These are phyloP conservation scores for Diaporthe sp. DNA, from an alignment of 2,329 filamentous ascomycete species.

Conservation along the genomic window DNA sequence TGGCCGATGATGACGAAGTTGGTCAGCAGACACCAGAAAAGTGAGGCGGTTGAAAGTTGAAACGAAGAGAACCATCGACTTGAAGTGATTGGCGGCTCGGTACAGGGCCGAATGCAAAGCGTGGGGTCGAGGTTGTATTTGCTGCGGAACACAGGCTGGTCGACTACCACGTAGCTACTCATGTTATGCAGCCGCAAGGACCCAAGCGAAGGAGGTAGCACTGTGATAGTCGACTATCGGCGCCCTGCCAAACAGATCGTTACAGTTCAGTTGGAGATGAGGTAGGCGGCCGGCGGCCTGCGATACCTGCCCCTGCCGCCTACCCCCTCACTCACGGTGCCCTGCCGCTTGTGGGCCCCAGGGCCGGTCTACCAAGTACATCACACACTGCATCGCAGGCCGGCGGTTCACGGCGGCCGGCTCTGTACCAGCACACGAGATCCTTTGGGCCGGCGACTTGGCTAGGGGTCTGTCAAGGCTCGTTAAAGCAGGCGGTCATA, in stretches of 20 bases:
- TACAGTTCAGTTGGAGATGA: constrained; percentile 14
- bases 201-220: constrained; percentile 24
- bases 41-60: constrained; percentile 36
- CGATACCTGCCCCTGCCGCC: not conserved
- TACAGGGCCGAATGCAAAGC: constrained; percentile 25
- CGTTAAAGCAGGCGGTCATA: not conserved
- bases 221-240: constrained; percentile 8
- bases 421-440: not conserved
- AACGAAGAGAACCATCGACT: constrained; percentile 5
- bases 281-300: constrained; percentile 28
- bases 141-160: constrained; percentile 14
- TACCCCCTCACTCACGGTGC: not conserved
- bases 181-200: constrained; percentile 29
- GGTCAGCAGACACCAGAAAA: constrained; percentile 38
- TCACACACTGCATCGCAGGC: constrained; percentile 13
- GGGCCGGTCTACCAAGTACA: constrained; percentile 2
- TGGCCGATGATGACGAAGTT: constrained; percentile 30
- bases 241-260: not conserved
- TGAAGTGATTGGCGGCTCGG: constrained; percentile 25
- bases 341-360: constrained; percentile 12
- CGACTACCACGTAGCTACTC: constrained; percentile 30
- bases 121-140: constrained; percentile 28
- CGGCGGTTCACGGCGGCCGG: constrained; percentile 15
- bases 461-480: constrained; percentile 18
- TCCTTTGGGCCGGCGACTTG: constrained; percentile 30